phyloP scores from a whole-genome alignment of 768 basidiomycete species.

The Coprinopsis strossmayeri region DNA sequence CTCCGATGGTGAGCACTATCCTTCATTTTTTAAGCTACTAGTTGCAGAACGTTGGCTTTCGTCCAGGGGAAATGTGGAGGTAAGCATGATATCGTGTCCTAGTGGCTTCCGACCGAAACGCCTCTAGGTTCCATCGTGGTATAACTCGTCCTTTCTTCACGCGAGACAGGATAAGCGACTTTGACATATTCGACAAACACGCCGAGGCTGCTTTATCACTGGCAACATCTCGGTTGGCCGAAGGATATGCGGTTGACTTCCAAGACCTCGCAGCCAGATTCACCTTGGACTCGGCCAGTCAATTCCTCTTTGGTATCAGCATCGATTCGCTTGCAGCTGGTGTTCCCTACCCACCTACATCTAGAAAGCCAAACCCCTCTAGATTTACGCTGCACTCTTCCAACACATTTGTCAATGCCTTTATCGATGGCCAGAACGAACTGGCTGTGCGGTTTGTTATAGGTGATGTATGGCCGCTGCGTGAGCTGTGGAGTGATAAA shows the following conservation, averaged over 20 bases:
- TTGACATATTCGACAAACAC: constrained; percentile 10
- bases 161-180: constrained; percentile 7
- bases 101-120: neutral
- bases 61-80: constrained; percentile 11
- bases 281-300: constrained; percentile 52
- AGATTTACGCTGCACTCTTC: constrained; percentile 3
- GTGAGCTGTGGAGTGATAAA: constrained; percentile 42
- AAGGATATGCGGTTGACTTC: constrained; percentile 52
- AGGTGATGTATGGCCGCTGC: constrained; percentile 48
- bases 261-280: constrained; percentile 21
- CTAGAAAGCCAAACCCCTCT: constrained; percentile 18
- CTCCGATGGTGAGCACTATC: constrained; percentile 37
- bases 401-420: constrained; percentile 29
- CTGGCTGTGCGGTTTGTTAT: constrained; percentile 31
- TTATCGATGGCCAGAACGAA: constrained; percentile 41
- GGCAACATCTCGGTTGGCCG: neutral
- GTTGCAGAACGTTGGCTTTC: neutral
- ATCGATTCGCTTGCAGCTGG: constrained; percentile 44
- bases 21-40: neutral
- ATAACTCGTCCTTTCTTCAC: constrained; percentile 11
- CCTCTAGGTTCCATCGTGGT: constrained; percentile 8
- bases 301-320: constrained; percentile 57
- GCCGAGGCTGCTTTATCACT: constrained; percentile 5
- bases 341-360: constrained; percentile 42
- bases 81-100: neutral